phyloP scores from a whole-genome alignment of 2,329 filamentous ascomycete species.

The Aspergillus sp. region DNA sequence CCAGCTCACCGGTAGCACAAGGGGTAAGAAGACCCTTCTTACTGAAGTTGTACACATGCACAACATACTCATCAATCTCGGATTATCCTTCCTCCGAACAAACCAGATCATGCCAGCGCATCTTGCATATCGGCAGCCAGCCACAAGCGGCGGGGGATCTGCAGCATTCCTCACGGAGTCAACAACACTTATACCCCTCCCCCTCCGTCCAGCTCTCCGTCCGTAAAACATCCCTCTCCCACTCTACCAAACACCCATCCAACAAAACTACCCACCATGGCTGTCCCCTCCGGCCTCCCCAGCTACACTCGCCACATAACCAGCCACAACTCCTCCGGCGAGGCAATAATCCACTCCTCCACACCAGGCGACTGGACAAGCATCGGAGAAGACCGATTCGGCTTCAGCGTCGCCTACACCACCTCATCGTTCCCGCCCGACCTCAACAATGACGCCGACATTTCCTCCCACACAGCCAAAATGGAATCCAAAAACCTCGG shows the following conservation, averaged over 20 bases:
- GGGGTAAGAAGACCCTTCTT: too few relatives aligned
- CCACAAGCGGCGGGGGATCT: too few relatives aligned
- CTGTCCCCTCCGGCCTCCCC: constrained; percentile 28
- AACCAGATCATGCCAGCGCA: too few relatives aligned
- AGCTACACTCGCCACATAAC: constrained; percentile 40
- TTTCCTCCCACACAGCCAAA: constrained; percentile 35
- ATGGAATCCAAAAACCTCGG: constrained; percentile 32
- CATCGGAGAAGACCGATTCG: constrained; percentile 34
- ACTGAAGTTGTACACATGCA: too few relatives aligned
- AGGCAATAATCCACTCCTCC: constrained; percentile 41
- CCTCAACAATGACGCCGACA: constrained; percentile 39
- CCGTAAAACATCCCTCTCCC: not conserved
- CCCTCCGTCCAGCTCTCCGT: not conserved
- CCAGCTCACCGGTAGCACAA: too few relatives aligned
- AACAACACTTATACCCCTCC: not conserved
- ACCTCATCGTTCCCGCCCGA: constrained; percentile 41
- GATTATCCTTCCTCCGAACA: too few relatives aligned
- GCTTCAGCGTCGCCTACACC: constrained; percentile 46
- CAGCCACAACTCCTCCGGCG: constrained; percentile 37
- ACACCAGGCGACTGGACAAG: constrained; percentile 31
- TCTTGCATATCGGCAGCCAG: too few relatives aligned
- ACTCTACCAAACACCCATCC: too few relatives aligned
- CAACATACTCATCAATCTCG: too few relatives aligned
- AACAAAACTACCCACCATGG: too few relatives aligned
- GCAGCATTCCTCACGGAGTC: too few relatives aligned